Conservation (phyloP, 441 rosid species). For the Aquilaria agallochum region DNA sequence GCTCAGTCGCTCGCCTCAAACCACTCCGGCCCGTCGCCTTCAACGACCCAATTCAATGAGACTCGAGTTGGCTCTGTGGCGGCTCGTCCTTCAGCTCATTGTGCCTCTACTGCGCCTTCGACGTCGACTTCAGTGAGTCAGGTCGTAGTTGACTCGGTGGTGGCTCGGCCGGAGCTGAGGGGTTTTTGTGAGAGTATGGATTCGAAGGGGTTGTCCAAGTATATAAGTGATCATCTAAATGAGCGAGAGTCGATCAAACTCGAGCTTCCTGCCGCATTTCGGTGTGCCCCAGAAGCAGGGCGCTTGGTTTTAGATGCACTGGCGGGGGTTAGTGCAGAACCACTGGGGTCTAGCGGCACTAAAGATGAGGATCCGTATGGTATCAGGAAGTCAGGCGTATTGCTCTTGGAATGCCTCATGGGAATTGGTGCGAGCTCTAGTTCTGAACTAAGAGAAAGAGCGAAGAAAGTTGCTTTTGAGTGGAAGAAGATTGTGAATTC, state of each 20-base stretch:
- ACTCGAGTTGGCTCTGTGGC: not conserved
- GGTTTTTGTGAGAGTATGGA: conserved; percentile 59
- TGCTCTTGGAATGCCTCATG: conserved; percentile 50
- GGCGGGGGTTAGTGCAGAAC: conserved; percentile 38
- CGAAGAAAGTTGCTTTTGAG: conserved; percentile 51
- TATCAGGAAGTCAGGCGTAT: conserved; percentile 42
- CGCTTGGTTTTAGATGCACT: conserved; percentile 59
- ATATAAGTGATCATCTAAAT: conserved; percentile 25
- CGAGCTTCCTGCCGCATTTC: conserved; percentile 42
- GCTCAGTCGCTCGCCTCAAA: not conserved
- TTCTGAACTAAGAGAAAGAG: conserved; percentile 44
- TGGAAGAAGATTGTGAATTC: conserved; percentile 45
- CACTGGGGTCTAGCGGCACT: conserved; percentile 12
- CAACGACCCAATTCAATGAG: not conserved
- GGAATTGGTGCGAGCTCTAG: conserved; percentile 32
- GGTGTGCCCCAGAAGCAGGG: conserved; percentile 38
- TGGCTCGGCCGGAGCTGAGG: conserved; percentile 37
- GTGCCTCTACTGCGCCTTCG: not conserved
- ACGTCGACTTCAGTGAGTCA: conserved; percentile 1
- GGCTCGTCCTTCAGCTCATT: not conserved
- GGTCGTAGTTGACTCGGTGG: conserved; percentile 7
- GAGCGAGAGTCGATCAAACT: conserved; percentile 32
- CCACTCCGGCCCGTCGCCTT: not conserved
- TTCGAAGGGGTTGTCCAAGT: conserved; percentile 52
- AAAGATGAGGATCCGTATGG: conserved; percentile 21